phyloP scores from a whole-genome alignment of 2,329 filamentous ascomycete genomes.

The Rhytidhysteron rufulum region DNA sequence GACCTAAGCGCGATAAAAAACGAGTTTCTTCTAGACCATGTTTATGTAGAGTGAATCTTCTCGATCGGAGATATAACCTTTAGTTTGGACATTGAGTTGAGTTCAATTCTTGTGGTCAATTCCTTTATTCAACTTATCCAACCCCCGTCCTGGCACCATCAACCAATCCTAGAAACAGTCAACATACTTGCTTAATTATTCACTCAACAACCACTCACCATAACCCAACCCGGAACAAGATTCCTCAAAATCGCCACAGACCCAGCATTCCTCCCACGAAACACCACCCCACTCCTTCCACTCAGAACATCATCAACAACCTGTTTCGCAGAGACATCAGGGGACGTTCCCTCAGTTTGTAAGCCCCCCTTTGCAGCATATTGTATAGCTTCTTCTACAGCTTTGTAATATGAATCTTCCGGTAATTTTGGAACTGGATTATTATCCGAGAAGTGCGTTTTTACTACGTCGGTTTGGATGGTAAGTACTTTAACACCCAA shows the following conservation, averaged over 20 bases:
- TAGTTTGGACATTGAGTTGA: too few relatives aligned
- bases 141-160: too few relatives aligned
- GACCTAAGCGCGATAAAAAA: too few relatives aligned
- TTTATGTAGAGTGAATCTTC: too few relatives aligned
- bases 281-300: constrained; percentile 6
- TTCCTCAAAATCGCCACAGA: background rate
- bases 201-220: constrained; percentile 5
- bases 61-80: too few relatives aligned
- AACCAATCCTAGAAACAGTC: too few relatives aligned
- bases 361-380: background rate
- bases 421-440: background rate
- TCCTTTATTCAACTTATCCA: too few relatives aligned
- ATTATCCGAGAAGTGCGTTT: background rate
- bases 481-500: constrained; percentile 9
- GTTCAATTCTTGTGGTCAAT: too few relatives aligned
- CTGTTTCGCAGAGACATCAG: constrained; percentile 1
- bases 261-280: constrained; percentile 3
- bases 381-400: background rate
- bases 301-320: background rate
- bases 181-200: too few relatives aligned
- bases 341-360: background rate
- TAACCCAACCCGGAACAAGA: background rate
- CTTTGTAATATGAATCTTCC: background rate
- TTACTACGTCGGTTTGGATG: constrained; percentile 7
- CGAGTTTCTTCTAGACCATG: too few relatives aligned